Evolutionary conservation across 345 rosid species (phyloP), one percentile per base, ranked within the genome.

Genomic region (Ricinus communis): DNA sequence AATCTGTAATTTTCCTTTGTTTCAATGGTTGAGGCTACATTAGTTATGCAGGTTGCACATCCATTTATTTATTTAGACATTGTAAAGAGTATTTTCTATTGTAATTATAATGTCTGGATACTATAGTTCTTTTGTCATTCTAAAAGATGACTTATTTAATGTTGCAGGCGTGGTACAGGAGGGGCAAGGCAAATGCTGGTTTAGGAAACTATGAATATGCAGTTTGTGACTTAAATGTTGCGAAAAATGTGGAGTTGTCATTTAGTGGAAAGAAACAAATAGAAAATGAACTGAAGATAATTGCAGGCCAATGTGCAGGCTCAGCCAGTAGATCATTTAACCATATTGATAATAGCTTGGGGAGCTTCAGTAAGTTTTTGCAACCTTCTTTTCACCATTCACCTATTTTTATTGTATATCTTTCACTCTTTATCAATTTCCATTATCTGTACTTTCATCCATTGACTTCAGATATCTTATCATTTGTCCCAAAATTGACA

Each of bases 91-190:
- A 60, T 5, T 31, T 8, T 70, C 31, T 49, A 21, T 50, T 61
- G 40, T 18, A 24, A 61, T 14, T 59, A 11, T 62, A 49, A 36
- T 50, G 21, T 45, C 36, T 38, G 57, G 58, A 59, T 59, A 21
- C 45, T 52, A 19, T 51, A 18, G 15, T 55, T 41, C 14, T 24
- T 13, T 41, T 27, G 15, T 19, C 38, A 14, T 55, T 50, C 58
- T 52, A 27, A 50, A 25, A 55, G n/a, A 16, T 52, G 36, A 45
- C 78, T 30, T 65, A 24, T 19, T 45, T 58, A n/a, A 10, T 73
- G 38, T 72, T 46, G 33, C 74, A 89, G 90, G 93, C 91, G 14
- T 93, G 97, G 96, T 89, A 84, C 75, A 83, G 96, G 87, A 85
- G 96, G 76, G 96, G 90, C 52, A 91, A 93, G 83, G 83, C 79